Conservation (phyloP, 2,329 filamentous ascomycete genomes). For the Diaporthe sp. region DNA sequence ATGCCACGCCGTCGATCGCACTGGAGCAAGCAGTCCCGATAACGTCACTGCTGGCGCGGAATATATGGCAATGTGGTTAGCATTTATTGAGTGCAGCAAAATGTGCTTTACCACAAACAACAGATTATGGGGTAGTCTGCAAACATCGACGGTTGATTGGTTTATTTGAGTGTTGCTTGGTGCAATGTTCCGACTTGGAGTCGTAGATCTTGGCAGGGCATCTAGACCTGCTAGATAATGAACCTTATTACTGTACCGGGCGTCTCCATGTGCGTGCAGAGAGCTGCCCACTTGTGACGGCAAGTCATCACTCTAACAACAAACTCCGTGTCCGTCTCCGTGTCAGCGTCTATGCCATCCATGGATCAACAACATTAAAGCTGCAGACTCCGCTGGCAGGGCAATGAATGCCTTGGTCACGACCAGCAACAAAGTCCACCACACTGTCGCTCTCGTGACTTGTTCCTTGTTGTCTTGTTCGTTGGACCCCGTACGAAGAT, state of each 20-base stretch:
- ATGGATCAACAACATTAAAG: not conserved
- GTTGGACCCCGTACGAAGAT: not conserved
- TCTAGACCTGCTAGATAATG: conserved; percentile 1
- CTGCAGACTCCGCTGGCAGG: not conserved
- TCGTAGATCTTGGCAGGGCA: conserved; percentile 10
- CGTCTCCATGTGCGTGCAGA: not conserved
- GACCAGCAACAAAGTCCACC: not conserved
- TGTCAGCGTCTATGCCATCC: not conserved
- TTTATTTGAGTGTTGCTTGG: not conserved
- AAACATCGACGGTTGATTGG: not conserved
- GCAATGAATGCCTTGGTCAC: not conserved
- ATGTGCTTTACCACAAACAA: not conserved
- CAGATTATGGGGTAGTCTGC: not conserved
- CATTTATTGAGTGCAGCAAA: not conserved
- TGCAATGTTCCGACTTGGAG: not conserved
- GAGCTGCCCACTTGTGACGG: not conserved
- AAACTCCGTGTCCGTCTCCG: not conserved
- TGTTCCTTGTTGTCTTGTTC: not conserved
- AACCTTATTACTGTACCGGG: conserved; percentile 2
- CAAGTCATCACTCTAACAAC: not conserved
- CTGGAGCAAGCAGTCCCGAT: not conserved
- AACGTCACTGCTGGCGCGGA: not conserved
- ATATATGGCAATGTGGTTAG: too few species aligned
- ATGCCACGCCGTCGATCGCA: not conserved
- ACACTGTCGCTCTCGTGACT: not conserved